Base-by-base conservation (phyloP, 371 early-diverging fungal species). In the Cokeromyces recurvatus region DNA sequence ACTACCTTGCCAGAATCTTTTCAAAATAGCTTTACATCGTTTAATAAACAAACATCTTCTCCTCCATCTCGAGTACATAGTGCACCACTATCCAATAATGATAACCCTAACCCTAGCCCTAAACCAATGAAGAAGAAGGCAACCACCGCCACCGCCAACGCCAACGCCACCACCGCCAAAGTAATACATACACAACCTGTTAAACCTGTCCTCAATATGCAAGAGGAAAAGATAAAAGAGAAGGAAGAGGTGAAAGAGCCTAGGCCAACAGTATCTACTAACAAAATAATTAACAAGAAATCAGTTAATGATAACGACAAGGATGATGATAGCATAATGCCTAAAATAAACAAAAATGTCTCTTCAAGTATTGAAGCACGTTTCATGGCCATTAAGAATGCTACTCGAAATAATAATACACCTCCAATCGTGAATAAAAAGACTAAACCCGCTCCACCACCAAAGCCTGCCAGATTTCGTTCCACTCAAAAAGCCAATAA, bases 391-490 rank as follows among this genome's bases (percentile, higher is more conserved):
- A 43, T 69, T 8, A 57, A 66, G 27, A 57, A 52, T 51, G 52
- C 43, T 11, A 50, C 34, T 24, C 24, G 43, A 44, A 41, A 29
- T 14, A 38, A 29, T 36, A 34, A 32, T 15, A 39, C 51, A 39
- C 39, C 35, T 11, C 2, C 42, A 25, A n/a, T n/a, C n/a, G n/a
- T n/a, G n/a, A n/a, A n/a, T n/a, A 45, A 54, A 44, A 36, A 43
- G 27, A 51, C 43, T 42, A 55, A 66, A 45, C 68, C 68, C 3
- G 23, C 56, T 9, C 69, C 73, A 2, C 73, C 73, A 23, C 73
- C 73, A 0, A 73, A 73, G 39, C 73, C 73, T 7, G 69, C 73
- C 8, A 49, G 69, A 20, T 65, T 73, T 40, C 64, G 73, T 11
- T 49, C 71, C 4, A 50, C 48, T 15, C 38, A 43, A 25, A 42